Percentiles rank a stretch among this genome's conserved stretches.
phyloP scores from a whole-genome alignment of 352 stramenopile species.

The Globisporangium apiculatum region DNA sequence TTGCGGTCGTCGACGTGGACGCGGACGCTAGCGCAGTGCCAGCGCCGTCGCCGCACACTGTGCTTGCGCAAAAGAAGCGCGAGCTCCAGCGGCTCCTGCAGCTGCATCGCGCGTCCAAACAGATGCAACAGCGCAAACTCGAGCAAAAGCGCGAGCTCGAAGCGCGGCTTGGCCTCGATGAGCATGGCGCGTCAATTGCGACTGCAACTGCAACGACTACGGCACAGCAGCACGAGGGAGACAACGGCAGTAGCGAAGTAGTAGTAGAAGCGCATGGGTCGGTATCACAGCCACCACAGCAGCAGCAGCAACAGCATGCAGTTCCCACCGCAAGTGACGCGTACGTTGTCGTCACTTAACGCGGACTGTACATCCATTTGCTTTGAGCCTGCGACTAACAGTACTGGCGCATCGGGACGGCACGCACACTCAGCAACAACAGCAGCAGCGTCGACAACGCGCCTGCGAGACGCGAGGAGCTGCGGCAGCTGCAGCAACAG shows the following conservation, averaged over 20 bases:
- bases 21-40: neutral
- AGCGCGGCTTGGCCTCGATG: slow-evolving; percentile 1
- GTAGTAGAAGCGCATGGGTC: neutral
- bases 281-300: neutral
- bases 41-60: neutral
- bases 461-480: slow-evolving; percentile 25
- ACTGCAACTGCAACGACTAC: too few relatives aligned
- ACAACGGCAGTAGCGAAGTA: too few relatives aligned
- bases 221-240: too few relatives aligned
- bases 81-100: slow-evolving; percentile 10
- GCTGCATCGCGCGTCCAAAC: slow-evolving; percentile 18
- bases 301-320: too few relatives aligned
- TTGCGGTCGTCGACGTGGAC: neutral
- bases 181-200: neutral
- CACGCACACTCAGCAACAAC: neutral
- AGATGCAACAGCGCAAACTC: slow-evolving; percentile 19
- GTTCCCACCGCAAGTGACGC: neutral
- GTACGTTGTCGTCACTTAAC: neutral
- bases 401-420: too few relatives aligned
- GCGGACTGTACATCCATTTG: too few relatives aligned
- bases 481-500: slow-evolving; percentile 25
- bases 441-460: neutral
- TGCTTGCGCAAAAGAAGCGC: slow-evolving; percentile 14
- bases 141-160: slow-evolving; percentile 12
- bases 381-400: too few relatives aligned